Conservation (phyloP, 2,329 filamentous ascomycete species). For the Paecilomyces formosus region DNA sequence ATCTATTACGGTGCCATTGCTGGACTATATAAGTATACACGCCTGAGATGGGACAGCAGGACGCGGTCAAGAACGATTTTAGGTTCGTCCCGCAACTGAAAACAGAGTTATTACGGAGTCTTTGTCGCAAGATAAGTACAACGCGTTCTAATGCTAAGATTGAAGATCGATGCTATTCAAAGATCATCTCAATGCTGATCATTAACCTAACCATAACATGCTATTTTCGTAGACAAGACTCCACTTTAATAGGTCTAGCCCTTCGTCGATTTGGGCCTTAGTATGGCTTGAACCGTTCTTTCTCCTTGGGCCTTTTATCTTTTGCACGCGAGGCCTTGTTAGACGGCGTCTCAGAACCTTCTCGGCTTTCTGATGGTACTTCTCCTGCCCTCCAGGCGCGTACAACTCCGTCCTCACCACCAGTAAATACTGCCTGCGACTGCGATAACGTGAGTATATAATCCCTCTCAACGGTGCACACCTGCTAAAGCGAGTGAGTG, state of each 20-base stretch:
- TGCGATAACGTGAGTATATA: constrained; percentile 11
- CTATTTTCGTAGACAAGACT: background rate
- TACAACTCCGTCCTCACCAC: constrained; percentile 38
- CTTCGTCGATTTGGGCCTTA: constrained; percentile 7
- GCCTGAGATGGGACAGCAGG: too few relatives aligned
- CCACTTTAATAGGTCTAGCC: background rate
- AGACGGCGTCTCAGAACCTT: constrained; percentile 5
- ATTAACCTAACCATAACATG: background rate
- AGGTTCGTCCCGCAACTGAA: background rate
- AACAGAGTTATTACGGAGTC: background rate
- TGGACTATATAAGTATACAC: background rate
- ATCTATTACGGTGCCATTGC: too few relatives aligned
- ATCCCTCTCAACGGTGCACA: background rate
- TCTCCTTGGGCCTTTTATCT: constrained; percentile 21
- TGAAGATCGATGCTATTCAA: background rate
- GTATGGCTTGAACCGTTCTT: constrained; percentile 33
- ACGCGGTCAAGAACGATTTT: background rate
- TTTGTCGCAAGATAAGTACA: background rate
- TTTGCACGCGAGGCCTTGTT: constrained; percentile 10
- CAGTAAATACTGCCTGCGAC: constrained; percentile 36
- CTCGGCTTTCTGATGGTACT: constrained; percentile 2
- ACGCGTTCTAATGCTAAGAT: background rate
- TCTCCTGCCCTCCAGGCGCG: constrained; percentile 29
- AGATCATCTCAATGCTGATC: background rate
- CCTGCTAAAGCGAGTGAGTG: background rate